Percentiles rank a stretch among this genome's conserved stretches.
Conservation (phyloP, 257 asterid species). For the Solanum microdontum region DNA sequence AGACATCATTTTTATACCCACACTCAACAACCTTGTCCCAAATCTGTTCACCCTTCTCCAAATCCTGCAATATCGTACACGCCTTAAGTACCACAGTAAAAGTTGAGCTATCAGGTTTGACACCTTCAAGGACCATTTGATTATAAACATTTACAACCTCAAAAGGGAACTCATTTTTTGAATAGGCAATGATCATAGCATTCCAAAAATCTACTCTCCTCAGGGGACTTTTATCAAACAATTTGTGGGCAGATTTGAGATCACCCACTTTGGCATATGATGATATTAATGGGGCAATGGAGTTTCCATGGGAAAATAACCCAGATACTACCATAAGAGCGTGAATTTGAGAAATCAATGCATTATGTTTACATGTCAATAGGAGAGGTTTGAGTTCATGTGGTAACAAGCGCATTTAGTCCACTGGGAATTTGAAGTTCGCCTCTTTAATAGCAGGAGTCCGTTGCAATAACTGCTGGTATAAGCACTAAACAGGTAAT, state of each 20-base stretch:
- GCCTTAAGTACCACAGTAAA: slow-evolving; percentile 71
- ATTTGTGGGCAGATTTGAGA: slow-evolving; percentile 26
- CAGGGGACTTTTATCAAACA: slow-evolving; percentile 53
- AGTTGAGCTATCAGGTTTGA: slow-evolving; percentile 74
- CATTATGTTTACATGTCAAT: slow-evolving; percentile 20
- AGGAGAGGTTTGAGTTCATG: slow-evolving; percentile 28
- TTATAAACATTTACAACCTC: slow-evolving; percentile 33
- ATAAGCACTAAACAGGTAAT: too few relatives aligned
- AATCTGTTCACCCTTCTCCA: slow-evolving; percentile 36
- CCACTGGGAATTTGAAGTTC: neutral
- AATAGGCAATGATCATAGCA: slow-evolving; percentile 47
- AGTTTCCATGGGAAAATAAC: slow-evolving; percentile 13
- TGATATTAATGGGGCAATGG: slow-evolving; percentile 30
- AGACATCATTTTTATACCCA: slow-evolving; percentile 54
- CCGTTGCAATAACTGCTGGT: too few relatives aligned
- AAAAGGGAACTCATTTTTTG: slow-evolving; percentile 20
- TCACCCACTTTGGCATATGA: slow-evolving; percentile 33
- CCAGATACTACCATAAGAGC: slow-evolving; percentile 47
- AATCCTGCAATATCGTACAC: slow-evolving; percentile 43
- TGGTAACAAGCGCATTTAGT: slow-evolving; percentile 29
- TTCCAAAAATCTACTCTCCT: slow-evolving; percentile 55
- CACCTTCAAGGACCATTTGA: slow-evolving; percentile 24
- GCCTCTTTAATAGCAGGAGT: neutral
- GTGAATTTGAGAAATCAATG: slow-evolving; percentile 41
- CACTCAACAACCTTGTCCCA: slow-evolving; percentile 36